Evolutionary conservation across 1,139 yeast genomes (phyloP), one percentile per base, ranked within the genome.

Genomic region (Debaryomycetaceae sp.): DNA sequence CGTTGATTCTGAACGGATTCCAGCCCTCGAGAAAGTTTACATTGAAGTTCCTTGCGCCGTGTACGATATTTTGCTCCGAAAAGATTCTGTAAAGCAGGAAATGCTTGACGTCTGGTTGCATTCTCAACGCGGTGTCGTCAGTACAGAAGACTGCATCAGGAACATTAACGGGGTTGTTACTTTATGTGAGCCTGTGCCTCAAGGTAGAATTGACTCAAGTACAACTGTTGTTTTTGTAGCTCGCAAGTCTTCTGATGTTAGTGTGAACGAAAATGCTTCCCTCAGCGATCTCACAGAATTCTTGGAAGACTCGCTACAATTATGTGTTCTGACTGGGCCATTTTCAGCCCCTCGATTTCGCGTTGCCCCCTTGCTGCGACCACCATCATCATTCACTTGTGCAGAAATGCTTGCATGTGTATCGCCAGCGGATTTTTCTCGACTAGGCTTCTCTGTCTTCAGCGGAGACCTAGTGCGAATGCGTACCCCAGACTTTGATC

Each of bases 151-250:
- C 32, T 30, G 43, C 3, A 46, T 71, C 3, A 45, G 65, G 35
- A 45, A 48, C n/a, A 46, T 71, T 18, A 63, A 68, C 39, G 80
- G 77, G 3, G 44, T 43, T 6, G 66, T 81, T 4, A 48, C 69
- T 5, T 63, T 77, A 21, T 72, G 86, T 45, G 93, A 80, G 39
- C 93, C 94, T 1, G 63, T 73, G 1, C 71, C 70, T 25, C 92
- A 80, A 45, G 94, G 94, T 1, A 40, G 49, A n/a, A 49, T 67
- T 3, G 49, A 50, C 23, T 37, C 37, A 2, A 43, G 44, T 6
- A 74, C 85, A 0, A 57, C 57, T 16, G 55, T 79, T n/a, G 65
- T 75, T 2, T 51, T 79, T 28, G 67, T 76, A 13, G 68, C 63
- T 36, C 59, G 55, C 19, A 38, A 44, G n/a, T 36, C 20, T 18